A percentile compares a stretch with the other conserved stretches of the same genome.
These are phyloP conservation scores for Chrysanthemum lavandulifolium DNA, from an alignment of 129 eudicot genomes.

Conservation along the genomic window DNA sequence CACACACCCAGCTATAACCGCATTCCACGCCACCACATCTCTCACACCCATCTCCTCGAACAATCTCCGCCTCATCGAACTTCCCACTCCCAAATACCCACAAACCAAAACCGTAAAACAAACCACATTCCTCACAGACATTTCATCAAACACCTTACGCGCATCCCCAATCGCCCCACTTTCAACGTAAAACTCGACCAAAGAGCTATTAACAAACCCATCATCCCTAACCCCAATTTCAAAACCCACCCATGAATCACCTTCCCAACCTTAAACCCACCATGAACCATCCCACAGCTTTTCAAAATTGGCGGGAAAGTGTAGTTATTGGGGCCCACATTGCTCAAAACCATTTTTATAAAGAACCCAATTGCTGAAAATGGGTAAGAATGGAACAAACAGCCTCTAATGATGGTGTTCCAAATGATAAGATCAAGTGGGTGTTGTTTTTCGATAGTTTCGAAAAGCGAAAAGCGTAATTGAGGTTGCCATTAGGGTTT, in stretches of 20 bases:
- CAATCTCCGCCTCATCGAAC: slow-evolving; percentile 42
- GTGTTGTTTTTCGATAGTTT: slow-evolving; percentile 41
- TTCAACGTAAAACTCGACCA: slow-evolving; percentile 55
- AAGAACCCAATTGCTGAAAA: slow-evolving; percentile 24
- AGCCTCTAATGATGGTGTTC: slow-evolving; percentile 24
- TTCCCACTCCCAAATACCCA: slow-evolving; percentile 46
- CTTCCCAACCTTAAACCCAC: background rate
- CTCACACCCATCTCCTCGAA: slow-evolving; percentile 56
- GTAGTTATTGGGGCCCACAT: slow-evolving; percentile 35
- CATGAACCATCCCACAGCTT: slow-evolving; percentile 14
- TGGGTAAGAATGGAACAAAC: background rate
- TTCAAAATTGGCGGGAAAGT: slow-evolving; percentile 41
- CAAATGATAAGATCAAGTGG: slow-evolving; percentile 17
- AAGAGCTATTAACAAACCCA: slow-evolving; percentile 44
- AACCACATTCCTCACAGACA: slow-evolving; percentile 49
- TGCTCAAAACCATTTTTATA: slow-evolving; percentile 31
- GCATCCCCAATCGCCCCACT: slow-evolving; percentile 61
- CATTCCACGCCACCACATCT: slow-evolving; percentile 73
- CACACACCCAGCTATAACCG: slow-evolving; percentile 53
- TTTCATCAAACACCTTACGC: slow-evolving; percentile 51
- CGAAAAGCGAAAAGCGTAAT: slow-evolving; percentile 52
- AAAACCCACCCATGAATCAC: slow-evolving; percentile 37
- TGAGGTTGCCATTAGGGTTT: slow-evolving; percentile 44
- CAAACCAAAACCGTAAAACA: slow-evolving; percentile 65
- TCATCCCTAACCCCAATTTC: slow-evolving; percentile 33